Evolutionary conservation across 2,329 filamentous ascomycete species (phyloP).

Genomic region (Colletotrichum sp.): DNA sequence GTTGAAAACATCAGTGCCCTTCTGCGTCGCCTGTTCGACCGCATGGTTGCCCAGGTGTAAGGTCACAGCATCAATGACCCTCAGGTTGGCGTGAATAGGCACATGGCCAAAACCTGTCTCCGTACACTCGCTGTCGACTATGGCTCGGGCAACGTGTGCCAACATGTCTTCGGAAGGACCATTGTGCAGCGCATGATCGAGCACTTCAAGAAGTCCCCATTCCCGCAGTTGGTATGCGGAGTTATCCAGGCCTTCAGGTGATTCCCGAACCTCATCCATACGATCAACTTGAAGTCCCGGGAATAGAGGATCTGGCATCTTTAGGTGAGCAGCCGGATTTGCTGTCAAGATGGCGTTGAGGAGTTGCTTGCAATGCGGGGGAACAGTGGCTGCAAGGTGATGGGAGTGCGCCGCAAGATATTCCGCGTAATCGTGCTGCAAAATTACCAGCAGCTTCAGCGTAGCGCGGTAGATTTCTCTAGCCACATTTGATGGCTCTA

Average conservation of each 20-base stretch:
- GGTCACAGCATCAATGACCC: constrained; percentile 81
- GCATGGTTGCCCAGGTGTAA: constrained; percentile 80
- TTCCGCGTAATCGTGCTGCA: constrained; percentile 94
- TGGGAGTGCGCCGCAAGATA: constrained; percentile 90
- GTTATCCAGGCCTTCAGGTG: constrained; percentile 70
- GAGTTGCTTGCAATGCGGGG: constrained; percentile 83
- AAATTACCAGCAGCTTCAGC: constrained; percentile 79
- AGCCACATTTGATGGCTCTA: constrained; percentile 70
- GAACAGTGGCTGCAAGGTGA: constrained; percentile 80
- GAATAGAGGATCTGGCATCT: constrained; percentile 76
- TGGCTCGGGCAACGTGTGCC: constrained; percentile 76
- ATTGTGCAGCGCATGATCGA: constrained; percentile 63
- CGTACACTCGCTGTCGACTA: constrained; percentile 63
- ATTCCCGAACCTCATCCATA: constrained; percentile 74
- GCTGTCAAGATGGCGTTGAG: constrained; percentile 88
- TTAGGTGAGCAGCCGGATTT: constrained; percentile 69
- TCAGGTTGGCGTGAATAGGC: constrained; percentile 70
- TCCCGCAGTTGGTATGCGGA: constrained; percentile 58
- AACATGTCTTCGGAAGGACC: constrained; percentile 75
- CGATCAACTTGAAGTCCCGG: constrained; percentile 78
- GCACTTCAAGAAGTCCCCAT: constrained; percentile 61
- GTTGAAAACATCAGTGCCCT: constrained; percentile 68
- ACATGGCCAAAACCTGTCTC: constrained; percentile 71
- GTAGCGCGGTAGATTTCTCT: constrained; percentile 87
- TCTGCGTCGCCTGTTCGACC: constrained; percentile 61